Percentiles rank a stretch among this genome's conserved stretches.
Evolutionary conservation across 2,329 filamentous ascomycete species (phyloP).

Genomic region (Cordyceps tenuipes): DNA sequence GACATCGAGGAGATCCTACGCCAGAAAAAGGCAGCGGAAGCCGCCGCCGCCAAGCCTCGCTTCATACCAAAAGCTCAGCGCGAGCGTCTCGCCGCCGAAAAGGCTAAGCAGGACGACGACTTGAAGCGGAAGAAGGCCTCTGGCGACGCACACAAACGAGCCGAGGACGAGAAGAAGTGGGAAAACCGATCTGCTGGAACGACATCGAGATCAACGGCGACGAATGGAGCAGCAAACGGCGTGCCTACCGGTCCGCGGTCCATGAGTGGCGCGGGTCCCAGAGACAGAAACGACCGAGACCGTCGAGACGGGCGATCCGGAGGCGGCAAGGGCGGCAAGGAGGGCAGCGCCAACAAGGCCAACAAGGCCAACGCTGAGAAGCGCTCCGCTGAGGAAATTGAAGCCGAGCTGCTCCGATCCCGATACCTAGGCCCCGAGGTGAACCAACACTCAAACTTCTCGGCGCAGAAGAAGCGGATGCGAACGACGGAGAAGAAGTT

Average conservation of each 20-base stretch:
- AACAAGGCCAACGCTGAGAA: constrained; percentile 28
- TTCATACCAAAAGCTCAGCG: constrained; percentile 79
- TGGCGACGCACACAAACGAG: constrained; percentile 60
- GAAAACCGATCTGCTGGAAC: constrained; percentile 21
- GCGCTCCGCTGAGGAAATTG: constrained; percentile 51
- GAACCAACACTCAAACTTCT: constrained; percentile 76
- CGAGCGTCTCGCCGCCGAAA: constrained; percentile 71
- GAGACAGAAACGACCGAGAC: constrained; percentile 34
- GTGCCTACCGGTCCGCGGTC: constrained; percentile 61
- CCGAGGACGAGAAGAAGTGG: constrained; percentile 50
- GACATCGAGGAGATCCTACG: constrained; percentile 80
- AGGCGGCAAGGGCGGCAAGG: constrained; percentile 24
- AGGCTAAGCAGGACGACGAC: constrained; percentile 61
- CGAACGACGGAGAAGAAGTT: constrained; percentile 94
- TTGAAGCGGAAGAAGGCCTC: constrained; percentile 41
- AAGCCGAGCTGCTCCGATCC: constrained; percentile 65
- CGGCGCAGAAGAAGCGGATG: constrained; percentile 90
- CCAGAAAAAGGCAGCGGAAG: constrained; percentile 80
- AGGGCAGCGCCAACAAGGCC: constrained; percentile 25
- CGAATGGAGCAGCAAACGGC: constrained; percentile 17
- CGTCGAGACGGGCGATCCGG: constrained; percentile 38
- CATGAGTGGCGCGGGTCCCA: constrained; percentile 30
- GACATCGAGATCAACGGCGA: constrained; percentile 18
- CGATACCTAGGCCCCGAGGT: constrained; percentile 88
- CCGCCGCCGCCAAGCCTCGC: constrained; percentile 77